Evolutionary conservation across 139 green algal genomes (phyloP), one percentile per base, ranked within the genome.

Genomic region (Volvox reticuliferus): DNA sequence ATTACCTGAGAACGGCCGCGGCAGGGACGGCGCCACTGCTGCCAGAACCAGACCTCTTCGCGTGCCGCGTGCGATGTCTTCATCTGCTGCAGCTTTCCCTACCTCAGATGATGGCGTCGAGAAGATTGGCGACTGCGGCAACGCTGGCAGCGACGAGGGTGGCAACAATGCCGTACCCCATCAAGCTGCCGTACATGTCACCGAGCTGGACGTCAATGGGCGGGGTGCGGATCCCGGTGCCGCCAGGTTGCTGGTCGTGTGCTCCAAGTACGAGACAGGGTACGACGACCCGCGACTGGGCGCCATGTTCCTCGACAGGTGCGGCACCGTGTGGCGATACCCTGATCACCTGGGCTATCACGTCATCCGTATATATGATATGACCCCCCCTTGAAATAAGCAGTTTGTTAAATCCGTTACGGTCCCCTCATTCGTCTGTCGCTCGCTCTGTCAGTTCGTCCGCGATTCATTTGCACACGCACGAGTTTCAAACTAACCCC

Each of bases 201-300:
- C 14, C 0, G 91, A 93, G 63, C 28, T 44, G 14, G 92, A 92
- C 18, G 28, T 94, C 22, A 92, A 94, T 88, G 92, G 88, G 1
- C 21, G 68, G 16, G 30, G 63, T 6, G 35, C 79, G 3, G 37
- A 88, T 28, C 92, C 82, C 0, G 20, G 36, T 0, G 87, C 82
- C 26, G 91, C 91, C 0, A 77, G 93, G 35, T 77, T 95, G 50
- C 91, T 95, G 81, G 93, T 95, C 77, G 89, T 93, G n/a, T 93
- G 93, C 82, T 62, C 37, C 36, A 95, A 95, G 68, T 95, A 92
- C 86, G 93, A 95, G 82, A 95, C 93, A 2, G 93, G 93, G 1
- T 95, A 94, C 82, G 91, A 95, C 62, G 93, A 95, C 76, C 93
- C 91, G 22, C 35, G 93, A 1, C 86, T 95, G 30, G 93, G 83